Conservation (phyloP, 2,329 filamentous ascomycete genomes). For the Alternaria ventricosa region DNA sequence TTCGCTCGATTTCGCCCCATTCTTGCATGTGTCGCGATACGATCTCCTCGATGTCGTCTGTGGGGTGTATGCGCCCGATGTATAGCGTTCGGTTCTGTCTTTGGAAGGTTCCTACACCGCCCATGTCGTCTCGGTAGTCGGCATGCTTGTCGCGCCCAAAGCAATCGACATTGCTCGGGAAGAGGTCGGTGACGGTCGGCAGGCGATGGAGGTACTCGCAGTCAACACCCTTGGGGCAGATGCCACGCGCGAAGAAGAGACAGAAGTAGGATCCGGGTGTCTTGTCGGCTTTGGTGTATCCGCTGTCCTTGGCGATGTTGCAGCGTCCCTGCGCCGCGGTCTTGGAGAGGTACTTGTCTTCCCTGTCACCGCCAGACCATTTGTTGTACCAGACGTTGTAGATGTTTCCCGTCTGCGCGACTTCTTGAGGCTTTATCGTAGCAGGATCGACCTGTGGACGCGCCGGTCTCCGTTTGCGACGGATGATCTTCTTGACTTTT, state of each 20-base stretch:
- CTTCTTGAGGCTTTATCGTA: slow-evolving; percentile 80
- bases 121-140: slow-evolving; percentile 97
- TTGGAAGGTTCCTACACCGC: slow-evolving; percentile 92
- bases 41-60: slow-evolving; percentile 95
- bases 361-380: slow-evolving; percentile 93
- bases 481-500: slow-evolving; percentile 89
- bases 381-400: slow-evolving; percentile 99
- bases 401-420: slow-evolving; percentile 89
- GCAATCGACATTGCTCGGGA: slow-evolving; percentile 92
- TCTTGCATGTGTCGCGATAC: slow-evolving; percentile 94
- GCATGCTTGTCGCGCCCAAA: slow-evolving; percentile 92
- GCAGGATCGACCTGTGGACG: slow-evolving; percentile 88
- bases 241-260: slow-evolving; percentile 83
- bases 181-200: slow-evolving; percentile 85
- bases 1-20: slow-evolving; percentile 91
- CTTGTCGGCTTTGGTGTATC: slow-evolving; percentile 59
- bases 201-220: slow-evolving; percentile 94
- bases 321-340: slow-evolving; percentile 84
- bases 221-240: slow-evolving; percentile 85
- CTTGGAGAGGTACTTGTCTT: slow-evolving; percentile 87
- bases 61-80: slow-evolving; percentile 90
- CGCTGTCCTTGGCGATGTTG: slow-evolving; percentile 74
- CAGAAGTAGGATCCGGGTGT: slow-evolving; percentile 81
- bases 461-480: slow-evolving; percentile 88
- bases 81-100: slow-evolving; percentile 94